A percentile compares a stretch with the other conserved stretches of the same genome.
phyloP scores from a whole-genome alignment of 495 filamentous ascomycete genomes.

The Talaromyces thailandensis region DNA sequence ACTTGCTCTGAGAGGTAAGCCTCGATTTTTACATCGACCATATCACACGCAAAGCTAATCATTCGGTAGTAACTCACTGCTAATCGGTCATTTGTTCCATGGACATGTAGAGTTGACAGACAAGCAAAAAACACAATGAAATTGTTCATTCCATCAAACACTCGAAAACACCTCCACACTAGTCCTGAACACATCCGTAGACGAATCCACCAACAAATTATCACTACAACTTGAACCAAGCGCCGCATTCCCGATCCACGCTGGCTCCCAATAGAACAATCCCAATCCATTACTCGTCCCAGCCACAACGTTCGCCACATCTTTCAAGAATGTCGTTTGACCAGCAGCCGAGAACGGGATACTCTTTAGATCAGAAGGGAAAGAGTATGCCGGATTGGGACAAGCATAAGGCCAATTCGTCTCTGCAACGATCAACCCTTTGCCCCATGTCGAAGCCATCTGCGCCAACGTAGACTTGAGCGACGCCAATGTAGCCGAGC shows the following conservation, averaged over 20 bases:
- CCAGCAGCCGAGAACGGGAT: conserved; percentile 54
- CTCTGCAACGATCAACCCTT: conserved; percentile 55
- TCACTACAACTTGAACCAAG: conserved; percentile 47
- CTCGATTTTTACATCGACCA: not conserved
- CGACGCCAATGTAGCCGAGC: conserved; percentile 42
- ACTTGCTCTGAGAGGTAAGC: too few species aligned
- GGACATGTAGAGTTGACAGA: not conserved
- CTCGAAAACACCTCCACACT: conserved; percentile 22
- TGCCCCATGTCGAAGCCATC: conserved; percentile 48
- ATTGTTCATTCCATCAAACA: not conserved
- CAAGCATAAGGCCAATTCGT: conserved; percentile 60
- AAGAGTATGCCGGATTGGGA: conserved; percentile 41
- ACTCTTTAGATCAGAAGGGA: conserved; percentile 45
- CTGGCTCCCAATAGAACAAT: conserved; percentile 66
- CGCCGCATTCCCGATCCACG: conserved; percentile 54
- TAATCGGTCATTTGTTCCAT: not conserved
- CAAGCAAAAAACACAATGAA: not conserved
- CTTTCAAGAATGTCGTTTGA: conserved; percentile 47
- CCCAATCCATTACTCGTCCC: conserved; percentile 40
- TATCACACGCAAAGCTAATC: not conserved
- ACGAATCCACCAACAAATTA: conserved; percentile 34
- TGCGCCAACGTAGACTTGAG: conserved; percentile 48
- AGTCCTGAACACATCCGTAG: conserved; percentile 18
- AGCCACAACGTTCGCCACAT: conserved; percentile 44
- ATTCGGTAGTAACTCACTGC: not conserved